Evolutionary conservation across 495 filamentous ascomycete genomes (phyloP), one percentile per base, ranked within the genome.

Genomic region (Oidiodendron maius): DNA sequence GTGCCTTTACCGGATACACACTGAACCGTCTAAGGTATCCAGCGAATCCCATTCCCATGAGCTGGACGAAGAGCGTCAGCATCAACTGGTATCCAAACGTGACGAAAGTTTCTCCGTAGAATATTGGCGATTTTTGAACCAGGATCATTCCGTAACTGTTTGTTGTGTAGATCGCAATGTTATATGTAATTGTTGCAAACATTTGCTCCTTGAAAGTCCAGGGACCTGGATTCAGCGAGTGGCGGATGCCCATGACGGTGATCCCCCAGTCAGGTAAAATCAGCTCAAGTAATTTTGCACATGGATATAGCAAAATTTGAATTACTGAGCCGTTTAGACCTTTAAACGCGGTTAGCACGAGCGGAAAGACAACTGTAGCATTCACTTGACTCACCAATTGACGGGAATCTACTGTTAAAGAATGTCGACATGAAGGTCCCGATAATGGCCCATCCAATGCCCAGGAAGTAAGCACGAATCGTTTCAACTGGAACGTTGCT

Each of bases 191-290:
- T 2, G 82, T 82, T 50, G 87, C 83, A 51, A 89, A 68, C 11
- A 81, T 76, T 66, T 89, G 85, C 58, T 87, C 83, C 59, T 89
- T 89, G 63, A 86, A 78, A 58, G 85, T 88, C 67, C 87, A 89
- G 24, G 78, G 81, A 11, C 85, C 81, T 5, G 82, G 82, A 51
- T 88, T 88, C 23, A 86, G 53, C 32, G 71, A 75, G 56, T 71
- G 76, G 15, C 69, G 58, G 25, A 70, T 39, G 8, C 83, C 82
- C 46, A 82, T 77, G n/a, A 78, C 53, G 23, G 48, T 68, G 56
- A 79, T 67, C 24, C 72, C 61, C 26, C 70, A 71, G 12, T 72
- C 50, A 11, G 84, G 84, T 45, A 53, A 38, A 12, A 48, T 38
- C 23, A 44, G 57, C 15, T 63, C 61, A 0, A 67, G 54, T 10